These are phyloP conservation scores for Xerocomellus intermedius DNA, from an alignment of 768 basidiomycete genomes.

Conservation along the genomic window DNA sequence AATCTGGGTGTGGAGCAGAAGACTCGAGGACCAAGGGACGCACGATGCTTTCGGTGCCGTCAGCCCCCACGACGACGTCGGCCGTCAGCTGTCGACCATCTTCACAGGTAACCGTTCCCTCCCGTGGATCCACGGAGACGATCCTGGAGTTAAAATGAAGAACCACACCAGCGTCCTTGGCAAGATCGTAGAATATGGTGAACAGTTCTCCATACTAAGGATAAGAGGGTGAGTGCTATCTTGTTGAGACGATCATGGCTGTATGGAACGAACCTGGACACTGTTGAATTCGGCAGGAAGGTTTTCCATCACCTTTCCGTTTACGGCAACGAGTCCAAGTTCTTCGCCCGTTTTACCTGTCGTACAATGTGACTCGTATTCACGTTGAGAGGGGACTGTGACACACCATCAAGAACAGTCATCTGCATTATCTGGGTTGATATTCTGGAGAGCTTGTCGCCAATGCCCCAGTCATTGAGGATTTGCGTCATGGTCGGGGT, in stretches of 20 bases:
- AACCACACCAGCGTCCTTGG: conserved; percentile 44
- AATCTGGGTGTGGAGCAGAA: conserved; percentile 2
- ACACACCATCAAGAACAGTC: conserved; percentile 19
- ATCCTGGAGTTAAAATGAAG: conserved; percentile 44
- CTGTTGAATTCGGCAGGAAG: conserved; percentile 46
- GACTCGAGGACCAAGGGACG: conserved; percentile 33
- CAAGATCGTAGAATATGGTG: conserved; percentile 46
- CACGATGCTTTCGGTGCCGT: conserved; percentile 51
- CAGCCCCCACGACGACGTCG: conserved; percentile 60
- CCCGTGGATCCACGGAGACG: conserved; percentile 33
- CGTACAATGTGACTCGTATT: background rate
- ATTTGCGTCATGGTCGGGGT: conserved; percentile 61
- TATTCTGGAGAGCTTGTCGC: conserved; percentile 39
- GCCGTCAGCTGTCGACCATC: conserved; percentile 43
- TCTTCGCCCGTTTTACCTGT: conserved; percentile 42
- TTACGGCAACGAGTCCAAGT: conserved; percentile 45
- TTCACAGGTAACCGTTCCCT: conserved; percentile 31
- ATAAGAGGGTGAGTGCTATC: background rate
- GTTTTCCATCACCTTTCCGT: conserved; percentile 43
- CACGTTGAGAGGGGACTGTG: no score
- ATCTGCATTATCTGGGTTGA: conserved; percentile 16
- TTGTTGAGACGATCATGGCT: background rate
- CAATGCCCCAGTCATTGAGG: conserved; percentile 52
- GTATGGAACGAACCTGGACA: conserved; percentile 41
- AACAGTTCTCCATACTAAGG: conserved; percentile 53